Evolutionary conservation across 2,329 filamentous ascomycete genomes (phyloP), one percentile per base, ranked within the genome.

Genomic region (Didymella pomorum): DNA sequence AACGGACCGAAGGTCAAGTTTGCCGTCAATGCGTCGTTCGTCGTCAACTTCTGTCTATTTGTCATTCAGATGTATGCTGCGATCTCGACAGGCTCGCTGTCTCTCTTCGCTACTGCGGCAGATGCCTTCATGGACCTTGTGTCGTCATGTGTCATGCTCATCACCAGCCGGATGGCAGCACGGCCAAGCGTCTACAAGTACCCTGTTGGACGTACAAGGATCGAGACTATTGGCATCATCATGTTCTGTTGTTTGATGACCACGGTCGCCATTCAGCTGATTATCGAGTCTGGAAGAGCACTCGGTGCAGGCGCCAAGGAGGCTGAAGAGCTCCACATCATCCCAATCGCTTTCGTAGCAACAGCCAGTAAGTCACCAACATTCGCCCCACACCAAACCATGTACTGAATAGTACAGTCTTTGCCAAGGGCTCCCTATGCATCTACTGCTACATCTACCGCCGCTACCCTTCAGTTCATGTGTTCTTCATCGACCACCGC

Each of bases 191-290:
- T 86, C 7, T 85, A 86, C 74, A 86, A 86, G 70, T 88, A 86
- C 64, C 86, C 86, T 18, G 86, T 88, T 25, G 86, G 85, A 41
- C 83, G 86, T 8, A 87, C 82, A 4, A 81, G 86, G 55, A 84
- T 88, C 52, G 86, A 89, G 75, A 87, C 86, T 2, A 81, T 88
- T 57, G 86, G 86, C 26, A 86, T 89, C 61, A 86, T 89, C 65
- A 81, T 89, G 44, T 89, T 89, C 72, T 87, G 86, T 62, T 85
- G 86, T 42, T 78, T 89, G 58, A 88, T 89, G 85, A 87, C 86
- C 2, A 88, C 86, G 0, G 86, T 88, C 3, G 85, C 87, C 46
- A 84, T 88, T 26, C 83, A 88, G 66, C 77, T 89, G 26, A 82
- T 87, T 46, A 73, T 88, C 55, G 84, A 87, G 63, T 88, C 86